Conservation (phyloP, 495 filamentous ascomycete species). For the Penicillium herquei region DNA sequence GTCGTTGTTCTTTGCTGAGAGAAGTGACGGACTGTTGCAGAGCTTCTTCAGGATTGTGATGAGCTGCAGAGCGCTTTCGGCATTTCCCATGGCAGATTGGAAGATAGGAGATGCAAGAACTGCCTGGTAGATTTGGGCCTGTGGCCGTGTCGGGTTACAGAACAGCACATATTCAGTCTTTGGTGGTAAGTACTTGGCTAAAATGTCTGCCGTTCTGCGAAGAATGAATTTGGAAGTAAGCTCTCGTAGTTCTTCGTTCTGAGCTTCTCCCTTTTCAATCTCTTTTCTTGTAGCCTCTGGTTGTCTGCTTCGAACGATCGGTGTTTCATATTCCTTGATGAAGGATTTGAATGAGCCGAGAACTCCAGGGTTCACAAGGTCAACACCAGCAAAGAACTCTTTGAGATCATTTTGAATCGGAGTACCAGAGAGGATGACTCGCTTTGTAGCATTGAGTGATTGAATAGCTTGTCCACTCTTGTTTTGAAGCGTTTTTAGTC, state of each 20-base stretch:
- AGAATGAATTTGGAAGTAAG: conserved; percentile 74
- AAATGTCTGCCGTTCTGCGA: conserved; percentile 70
- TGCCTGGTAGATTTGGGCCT: conserved; percentile 65
- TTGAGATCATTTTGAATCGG: conserved; percentile 79
- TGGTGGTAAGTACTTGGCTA: conserved; percentile 69
- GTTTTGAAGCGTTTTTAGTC: conserved; percentile 79
- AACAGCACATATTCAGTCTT: conserved; percentile 80
- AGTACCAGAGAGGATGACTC: conserved; percentile 74
- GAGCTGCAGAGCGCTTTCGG: conserved; percentile 69
- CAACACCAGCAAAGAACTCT: conserved; percentile 77
- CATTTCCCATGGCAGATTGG: conserved; percentile 60
- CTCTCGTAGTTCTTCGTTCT: conserved; percentile 64
- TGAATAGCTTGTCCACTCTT: conserved; percentile 76
- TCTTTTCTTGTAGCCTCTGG: conserved; percentile 66
- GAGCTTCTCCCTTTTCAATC: conserved; percentile 69
- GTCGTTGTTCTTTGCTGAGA: conserved; percentile 47
- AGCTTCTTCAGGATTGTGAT: conserved; percentile 81
- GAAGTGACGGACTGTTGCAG: conserved; percentile 73
- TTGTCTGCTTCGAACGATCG: conserved; percentile 71
- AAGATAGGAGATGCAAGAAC: conserved; percentile 71
- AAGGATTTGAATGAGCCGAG: conserved; percentile 68
- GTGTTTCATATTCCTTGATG: conserved; percentile 68
- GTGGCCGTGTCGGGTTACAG: conserved; percentile 68
- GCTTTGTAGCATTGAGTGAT: conserved; percentile 62
- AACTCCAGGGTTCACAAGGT: conserved; percentile 76